These are phyloP conservation scores for Ogataea ganodermae DNA, from an alignment of 805 yeast species.

Conservation along the genomic window DNA sequence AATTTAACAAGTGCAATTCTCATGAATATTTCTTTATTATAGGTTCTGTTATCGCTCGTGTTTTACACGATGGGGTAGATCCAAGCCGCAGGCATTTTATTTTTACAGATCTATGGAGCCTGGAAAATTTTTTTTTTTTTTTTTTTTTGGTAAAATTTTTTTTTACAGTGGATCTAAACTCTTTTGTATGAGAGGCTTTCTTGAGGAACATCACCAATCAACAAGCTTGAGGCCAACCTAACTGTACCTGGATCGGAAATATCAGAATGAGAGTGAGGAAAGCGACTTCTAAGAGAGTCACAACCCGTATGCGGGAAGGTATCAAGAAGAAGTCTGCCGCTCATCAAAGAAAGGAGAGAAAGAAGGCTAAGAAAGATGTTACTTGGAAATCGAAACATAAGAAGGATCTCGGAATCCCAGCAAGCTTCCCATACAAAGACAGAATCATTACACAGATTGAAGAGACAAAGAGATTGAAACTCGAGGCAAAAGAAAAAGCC, in stretches of 20 bases:
- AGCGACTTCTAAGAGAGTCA: slow-evolving; percentile 82
- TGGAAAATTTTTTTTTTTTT: slow-evolving; percentile 6
- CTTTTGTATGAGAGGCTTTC: background rate
- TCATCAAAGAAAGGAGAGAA: slow-evolving; percentile 81
- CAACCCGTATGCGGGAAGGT: slow-evolving; percentile 95
- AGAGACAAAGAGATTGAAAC: slow-evolving; percentile 54
- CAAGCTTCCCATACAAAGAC: slow-evolving; percentile 92
- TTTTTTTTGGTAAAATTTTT: slow-evolving; percentile 2
- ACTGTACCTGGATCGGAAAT: background rate
- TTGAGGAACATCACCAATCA: background rate
- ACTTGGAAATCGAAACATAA: slow-evolving; percentile 88
- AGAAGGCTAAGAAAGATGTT: slow-evolving; percentile 80
- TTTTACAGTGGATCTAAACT: slow-evolving; percentile 3
- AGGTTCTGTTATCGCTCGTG: background rate
- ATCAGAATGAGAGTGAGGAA: slow-evolving; percentile 39
- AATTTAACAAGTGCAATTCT: too few species aligned
- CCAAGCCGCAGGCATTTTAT: slow-evolving; percentile 1
- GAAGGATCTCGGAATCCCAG: slow-evolving; percentile 94
- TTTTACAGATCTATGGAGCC: slow-evolving; percentile 1
- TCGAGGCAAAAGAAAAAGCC: slow-evolving; percentile 53
- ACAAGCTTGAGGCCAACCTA: background rate
- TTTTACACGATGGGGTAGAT: background rate
- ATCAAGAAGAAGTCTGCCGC: slow-evolving; percentile 95
- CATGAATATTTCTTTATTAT: background rate
- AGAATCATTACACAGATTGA: slow-evolving; percentile 74